Percentiles rank a stretch among this genome's conserved stretches.
These are phyloP conservation scores for Mrakia blollopis DNA, from an alignment of 768 basidiomycete genomes.

Conservation along the genomic window DNA sequence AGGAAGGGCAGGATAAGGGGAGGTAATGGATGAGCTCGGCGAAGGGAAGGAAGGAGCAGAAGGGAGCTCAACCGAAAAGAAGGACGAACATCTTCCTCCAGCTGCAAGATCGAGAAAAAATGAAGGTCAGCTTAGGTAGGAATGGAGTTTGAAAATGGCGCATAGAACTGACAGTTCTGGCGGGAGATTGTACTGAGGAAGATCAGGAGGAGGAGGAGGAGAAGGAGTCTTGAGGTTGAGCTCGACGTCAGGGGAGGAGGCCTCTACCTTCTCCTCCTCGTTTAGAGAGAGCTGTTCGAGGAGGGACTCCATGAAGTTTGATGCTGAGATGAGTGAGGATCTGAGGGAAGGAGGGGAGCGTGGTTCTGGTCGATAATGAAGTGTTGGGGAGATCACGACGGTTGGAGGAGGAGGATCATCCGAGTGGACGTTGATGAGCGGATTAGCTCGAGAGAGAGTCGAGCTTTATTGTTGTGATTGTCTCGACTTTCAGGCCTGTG, in stretches of 20 bases:
- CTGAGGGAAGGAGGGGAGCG: too few species aligned
- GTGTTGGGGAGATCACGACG: too few species aligned
- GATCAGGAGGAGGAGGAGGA: neutral
- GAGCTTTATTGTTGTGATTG: too few species aligned
- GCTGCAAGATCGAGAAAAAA: neutral
- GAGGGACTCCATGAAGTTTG: neutral
- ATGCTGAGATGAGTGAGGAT: neutral
- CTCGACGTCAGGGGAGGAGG: neutral
- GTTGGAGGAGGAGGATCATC: too few species aligned
- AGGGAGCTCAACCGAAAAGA: neutral
- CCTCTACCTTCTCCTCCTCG: neutral
- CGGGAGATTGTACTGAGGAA: neutral
- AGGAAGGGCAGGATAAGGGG: neutral
- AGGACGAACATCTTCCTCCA: slow-evolving; percentile 24
- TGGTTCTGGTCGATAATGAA: too few species aligned
- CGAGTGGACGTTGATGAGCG: too few species aligned
- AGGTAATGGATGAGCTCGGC: neutral
- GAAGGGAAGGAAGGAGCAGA: neutral
- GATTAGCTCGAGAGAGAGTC: too few species aligned
- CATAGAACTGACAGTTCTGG: neutral
- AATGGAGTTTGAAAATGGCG: too few species aligned
- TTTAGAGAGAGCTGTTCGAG: neutral
- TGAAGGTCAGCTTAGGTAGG: neutral
- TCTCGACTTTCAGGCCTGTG: too few species aligned
- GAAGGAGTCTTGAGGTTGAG: neutral